Base-by-base conservation (phyloP, 805 yeast genomes). In the Saccharomycopsis sp. region DNA sequence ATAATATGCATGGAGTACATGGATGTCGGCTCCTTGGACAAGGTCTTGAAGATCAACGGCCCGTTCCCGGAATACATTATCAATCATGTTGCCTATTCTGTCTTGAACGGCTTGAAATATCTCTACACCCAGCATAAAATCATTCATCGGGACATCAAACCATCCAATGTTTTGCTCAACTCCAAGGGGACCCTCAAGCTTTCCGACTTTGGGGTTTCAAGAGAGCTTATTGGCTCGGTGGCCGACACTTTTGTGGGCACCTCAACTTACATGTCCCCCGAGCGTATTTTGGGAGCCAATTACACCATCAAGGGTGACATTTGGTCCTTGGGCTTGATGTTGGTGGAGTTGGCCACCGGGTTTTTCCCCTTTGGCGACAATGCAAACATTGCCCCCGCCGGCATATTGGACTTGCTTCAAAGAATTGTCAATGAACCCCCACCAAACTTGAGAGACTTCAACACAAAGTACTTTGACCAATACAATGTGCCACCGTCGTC, bases 201-300 rank as follows among this genome's bases (percentile, higher is more conserved):
- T 18, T 88, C 97, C 62, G 99, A 92, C 61, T 92, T 92, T 64
- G 99, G 99, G 17, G 99, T 92, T 5, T 77, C 88, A 22, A 77
- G 96, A 46, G 95, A 87, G 56, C 68, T 92, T 38, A 83, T 85
- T 42, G 87, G 89, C 60, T 92, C 98, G 1, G 73, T 92, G 44
- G 98, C 96, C 0, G 96, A 92, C 54, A 92, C 98, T 0, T 92
- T 92, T 66, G 97, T 92, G 7, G 99, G 99, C 1, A 92, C 99
- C 0, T 86, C 96, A 1, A 86, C 94, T 0, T 92, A 92, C 57
- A 92, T 92, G 94, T 83, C 95, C 1, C 99, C 99, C 0, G 99
- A 92, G 54, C 71, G 99, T 48, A 89, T 92, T 41, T 95, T 87
- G 61, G 99, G 99, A 15, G 85, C 84, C 32, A 79, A 80, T 7